These are phyloP conservation scores for Huntiella abstrusa DNA, from an alignment of 2,329 filamentous ascomycete genomes.

Conservation along the genomic window DNA sequence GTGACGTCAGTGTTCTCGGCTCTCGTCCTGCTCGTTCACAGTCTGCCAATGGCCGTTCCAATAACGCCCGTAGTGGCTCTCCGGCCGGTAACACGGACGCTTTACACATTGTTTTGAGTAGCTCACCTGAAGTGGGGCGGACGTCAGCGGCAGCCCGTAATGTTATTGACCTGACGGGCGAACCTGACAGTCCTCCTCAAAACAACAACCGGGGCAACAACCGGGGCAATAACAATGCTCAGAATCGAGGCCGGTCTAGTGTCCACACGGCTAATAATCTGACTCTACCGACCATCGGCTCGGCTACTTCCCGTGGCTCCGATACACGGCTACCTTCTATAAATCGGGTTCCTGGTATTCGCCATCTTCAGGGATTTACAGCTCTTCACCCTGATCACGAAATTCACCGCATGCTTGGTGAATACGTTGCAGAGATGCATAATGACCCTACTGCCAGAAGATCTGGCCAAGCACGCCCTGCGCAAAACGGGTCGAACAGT, in stretches of 20 bases:
- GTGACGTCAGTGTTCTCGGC: too few relatives aligned
- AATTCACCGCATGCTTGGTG: neutral
- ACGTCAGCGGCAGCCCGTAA: constrained; percentile 7
- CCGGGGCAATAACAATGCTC: too few relatives aligned
- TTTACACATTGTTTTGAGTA: neutral
- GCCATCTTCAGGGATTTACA: constrained; percentile 12
- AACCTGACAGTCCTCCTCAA: constrained; percentile 26
- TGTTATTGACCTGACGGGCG: constrained; percentile 32
- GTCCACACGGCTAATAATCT: neutral
- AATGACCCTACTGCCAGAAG: too few relatives aligned
- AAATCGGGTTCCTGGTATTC: constrained; percentile 24
- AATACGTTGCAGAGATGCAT: too few relatives aligned
- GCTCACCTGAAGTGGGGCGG: neutral
- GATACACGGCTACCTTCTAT: constrained; percentile 24
- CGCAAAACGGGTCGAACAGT: too few relatives aligned
- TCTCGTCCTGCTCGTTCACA: too few relatives aligned
- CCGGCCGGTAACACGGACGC: neutral
- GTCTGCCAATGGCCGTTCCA: too few relatives aligned
- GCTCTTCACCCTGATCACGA: neutral
- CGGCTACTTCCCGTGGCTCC: constrained; percentile 23
- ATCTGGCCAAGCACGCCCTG: too few relatives aligned
- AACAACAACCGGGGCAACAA: too few relatives aligned
- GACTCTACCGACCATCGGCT: constrained; percentile 20
- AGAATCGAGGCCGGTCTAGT: neutral
- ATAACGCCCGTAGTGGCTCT: too few relatives aligned